These are phyloP conservation scores for Fusarium sp. DNA, from an alignment of 2,329 filamentous ascomycete species.

Conservation along the genomic window DNA sequence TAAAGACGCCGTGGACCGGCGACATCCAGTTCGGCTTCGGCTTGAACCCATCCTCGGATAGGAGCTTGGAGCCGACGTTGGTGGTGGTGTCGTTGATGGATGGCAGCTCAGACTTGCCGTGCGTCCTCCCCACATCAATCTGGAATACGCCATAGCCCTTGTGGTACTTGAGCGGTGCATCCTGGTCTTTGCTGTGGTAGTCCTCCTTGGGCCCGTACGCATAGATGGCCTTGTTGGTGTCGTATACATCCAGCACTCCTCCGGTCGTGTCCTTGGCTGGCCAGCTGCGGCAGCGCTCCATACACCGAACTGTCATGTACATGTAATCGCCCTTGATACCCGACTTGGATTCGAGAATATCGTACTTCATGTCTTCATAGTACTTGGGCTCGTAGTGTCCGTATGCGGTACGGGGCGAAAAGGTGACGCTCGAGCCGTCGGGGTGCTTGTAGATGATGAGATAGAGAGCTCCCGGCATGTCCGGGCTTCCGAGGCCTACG, in stretches of 20 bases:
- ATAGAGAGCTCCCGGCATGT: slow-evolving; percentile 65
- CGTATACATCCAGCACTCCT: slow-evolving; percentile 63
- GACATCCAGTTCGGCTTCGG: slow-evolving; percentile 56
- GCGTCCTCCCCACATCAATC: slow-evolving; percentile 66
- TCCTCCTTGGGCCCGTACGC: slow-evolving; percentile 64
- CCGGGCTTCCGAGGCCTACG: slow-evolving; percentile 64
- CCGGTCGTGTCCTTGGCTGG: slow-evolving; percentile 43
- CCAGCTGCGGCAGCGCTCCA: slow-evolving; percentile 64
- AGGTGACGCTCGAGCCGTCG: slow-evolving; percentile 62
- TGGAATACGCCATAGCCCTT: slow-evolving; percentile 65
- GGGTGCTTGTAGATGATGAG: slow-evolving; percentile 66
- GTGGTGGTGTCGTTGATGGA: slow-evolving; percentile 49
- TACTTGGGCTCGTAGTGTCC: slow-evolving; percentile 65
- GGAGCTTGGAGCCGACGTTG: slow-evolving; percentile 52
- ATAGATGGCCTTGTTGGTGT: slow-evolving; percentile 64
- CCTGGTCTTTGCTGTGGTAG: slow-evolving; percentile 56
- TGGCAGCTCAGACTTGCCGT: slow-evolving; percentile 58
- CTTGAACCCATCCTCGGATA: slow-evolving; percentile 47
- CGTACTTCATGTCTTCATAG: slow-evolving; percentile 57
- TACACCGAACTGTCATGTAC: slow-evolving; percentile 65
- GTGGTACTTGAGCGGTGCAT: slow-evolving; percentile 64
- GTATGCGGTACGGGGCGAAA: slow-evolving; percentile 65
- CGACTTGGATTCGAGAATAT: slow-evolving; percentile 58
- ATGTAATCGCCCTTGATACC: slow-evolving; percentile 60
- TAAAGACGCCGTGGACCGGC: slow-evolving; percentile 61